phyloP scores from a whole-genome alignment of 2,329 filamentous ascomycete species.

The Hypoxylon sp. region DNA sequence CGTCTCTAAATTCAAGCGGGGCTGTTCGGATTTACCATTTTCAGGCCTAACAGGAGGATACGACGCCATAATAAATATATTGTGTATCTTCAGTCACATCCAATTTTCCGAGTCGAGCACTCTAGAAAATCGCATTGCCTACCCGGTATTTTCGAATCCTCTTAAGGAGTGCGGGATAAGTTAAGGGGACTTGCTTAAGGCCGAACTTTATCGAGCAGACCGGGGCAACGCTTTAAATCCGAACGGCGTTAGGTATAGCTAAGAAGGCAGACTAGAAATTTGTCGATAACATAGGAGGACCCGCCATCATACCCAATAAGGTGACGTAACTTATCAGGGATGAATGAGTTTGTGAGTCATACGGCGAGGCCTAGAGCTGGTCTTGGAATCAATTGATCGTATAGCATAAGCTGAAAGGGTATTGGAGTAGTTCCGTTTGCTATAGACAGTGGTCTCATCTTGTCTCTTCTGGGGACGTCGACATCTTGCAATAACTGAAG shows the following conservation, averaged over 20 bases:
- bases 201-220: neutral
- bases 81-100: neutral
- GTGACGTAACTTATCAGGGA: neutral
- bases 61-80: conserved; percentile 19
- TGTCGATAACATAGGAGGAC: neutral
- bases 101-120: neutral
- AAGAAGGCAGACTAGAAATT: neutral
- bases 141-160: neutral
- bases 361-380: neutral
- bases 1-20: neutral
- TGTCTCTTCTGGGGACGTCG: neutral
- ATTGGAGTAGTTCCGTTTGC: neutral
- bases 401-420: neutral
- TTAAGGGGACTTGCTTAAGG: neutral
- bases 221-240: conserved; percentile 8
- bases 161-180: neutral
- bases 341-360: neutral
- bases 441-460: neutral
- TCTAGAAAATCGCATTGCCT: neutral
- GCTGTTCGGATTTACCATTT: conserved; percentile 25
- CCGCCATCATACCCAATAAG: neutral
- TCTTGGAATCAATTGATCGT: neutral
- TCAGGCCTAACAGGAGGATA: conserved; percentile 29
- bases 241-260: conserved; percentile 21
- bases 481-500: neutral